Percentiles rank a stretch among this genome's conserved stretches.
These are phyloP conservation scores for Daldinia childiae DNA, from an alignment of 495 filamentous ascomycete genomes.

Conservation along the genomic window DNA sequence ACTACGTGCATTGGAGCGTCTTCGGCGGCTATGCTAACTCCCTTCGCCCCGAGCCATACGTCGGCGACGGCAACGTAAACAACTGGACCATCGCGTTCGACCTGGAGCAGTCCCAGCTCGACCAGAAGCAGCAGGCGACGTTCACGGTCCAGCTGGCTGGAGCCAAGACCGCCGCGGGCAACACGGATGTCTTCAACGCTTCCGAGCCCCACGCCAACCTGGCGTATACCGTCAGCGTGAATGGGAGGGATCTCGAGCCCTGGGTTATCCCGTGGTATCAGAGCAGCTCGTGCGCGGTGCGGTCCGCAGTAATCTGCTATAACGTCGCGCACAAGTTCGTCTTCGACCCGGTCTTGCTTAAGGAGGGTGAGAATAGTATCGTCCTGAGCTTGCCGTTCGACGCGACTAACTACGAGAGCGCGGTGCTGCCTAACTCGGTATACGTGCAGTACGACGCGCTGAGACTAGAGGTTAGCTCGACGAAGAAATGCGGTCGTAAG, in stretches of 20 bases:
- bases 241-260: constrained; percentile 53
- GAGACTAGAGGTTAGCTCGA: constrained; percentile 56
- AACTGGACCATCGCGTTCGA: constrained; percentile 65
- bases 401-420: constrained; percentile 64
- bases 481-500: constrained; percentile 19
- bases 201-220: constrained; percentile 59
- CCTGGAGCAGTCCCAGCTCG: constrained; percentile 46
- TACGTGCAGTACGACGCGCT: constrained; percentile 70
- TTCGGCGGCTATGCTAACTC: constrained; percentile 57
- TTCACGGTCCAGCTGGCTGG: constrained; percentile 66
- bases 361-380: constrained; percentile 58
- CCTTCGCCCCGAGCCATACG: constrained; percentile 35
- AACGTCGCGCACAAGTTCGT: constrained; percentile 61
- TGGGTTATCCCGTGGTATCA: constrained; percentile 59
- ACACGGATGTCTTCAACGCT: constrained; percentile 62
- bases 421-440: constrained; percentile 57
- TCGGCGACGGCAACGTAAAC: constrained; percentile 56
- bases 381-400: constrained; percentile 62
- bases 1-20: constrained; percentile 65
- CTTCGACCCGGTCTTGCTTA: constrained; percentile 57
- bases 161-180: constrained; percentile 65
- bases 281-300: constrained; percentile 62
- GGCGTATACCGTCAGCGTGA: constrained; percentile 53
- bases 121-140: constrained; percentile 53
- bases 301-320: constrained; percentile 66